Conservation (phyloP, 805 yeast genomes). For the Candida loeiensis region DNA sequence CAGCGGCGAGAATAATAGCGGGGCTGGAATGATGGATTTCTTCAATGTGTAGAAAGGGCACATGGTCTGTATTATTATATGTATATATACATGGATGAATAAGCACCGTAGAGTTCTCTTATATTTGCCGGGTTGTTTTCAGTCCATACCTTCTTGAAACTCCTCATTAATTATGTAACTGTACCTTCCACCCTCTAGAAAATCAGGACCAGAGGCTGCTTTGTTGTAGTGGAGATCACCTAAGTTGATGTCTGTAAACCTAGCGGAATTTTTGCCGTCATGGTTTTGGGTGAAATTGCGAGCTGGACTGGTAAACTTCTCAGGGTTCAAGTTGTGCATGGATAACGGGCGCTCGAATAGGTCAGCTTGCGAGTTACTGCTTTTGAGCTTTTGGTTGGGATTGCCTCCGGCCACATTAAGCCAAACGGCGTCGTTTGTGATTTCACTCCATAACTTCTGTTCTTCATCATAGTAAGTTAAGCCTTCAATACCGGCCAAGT, state of each 20-base stretch:
- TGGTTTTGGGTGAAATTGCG: background rate
- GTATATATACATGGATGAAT: constrained; percentile 3
- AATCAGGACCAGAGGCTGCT: background rate
- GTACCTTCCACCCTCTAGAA: constrained; percentile 23
- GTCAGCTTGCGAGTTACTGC: constrained; percentile 11
- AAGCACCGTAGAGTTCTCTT: constrained; percentile 5
- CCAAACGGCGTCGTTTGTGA: constrained; percentile 77
- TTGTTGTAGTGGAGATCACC: background rate
- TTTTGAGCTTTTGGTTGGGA: constrained; percentile 18
- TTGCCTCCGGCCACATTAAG: constrained; percentile 33
- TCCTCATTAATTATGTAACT: constrained; percentile 38
- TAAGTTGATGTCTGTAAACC: background rate
- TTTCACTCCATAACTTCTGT: constrained; percentile 69
- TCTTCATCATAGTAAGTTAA: constrained; percentile 40
- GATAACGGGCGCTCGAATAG: constrained; percentile 9
- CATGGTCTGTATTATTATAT: constrained; percentile 9
- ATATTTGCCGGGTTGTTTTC: background rate
- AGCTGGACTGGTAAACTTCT: constrained; percentile 2
- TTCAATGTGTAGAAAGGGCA: constrained; percentile 16
- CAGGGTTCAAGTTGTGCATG: constrained; percentile 7
- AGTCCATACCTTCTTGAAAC: constrained; percentile 23
- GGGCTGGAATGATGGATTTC: constrained; percentile 24
- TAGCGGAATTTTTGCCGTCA: background rate
- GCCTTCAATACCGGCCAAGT: constrained; percentile 42
- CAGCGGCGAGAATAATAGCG: constrained; percentile 11